Base-by-base conservation (phyloP, 2,329 filamentous ascomycete genomes). In the Aschersonia sp. region DNA sequence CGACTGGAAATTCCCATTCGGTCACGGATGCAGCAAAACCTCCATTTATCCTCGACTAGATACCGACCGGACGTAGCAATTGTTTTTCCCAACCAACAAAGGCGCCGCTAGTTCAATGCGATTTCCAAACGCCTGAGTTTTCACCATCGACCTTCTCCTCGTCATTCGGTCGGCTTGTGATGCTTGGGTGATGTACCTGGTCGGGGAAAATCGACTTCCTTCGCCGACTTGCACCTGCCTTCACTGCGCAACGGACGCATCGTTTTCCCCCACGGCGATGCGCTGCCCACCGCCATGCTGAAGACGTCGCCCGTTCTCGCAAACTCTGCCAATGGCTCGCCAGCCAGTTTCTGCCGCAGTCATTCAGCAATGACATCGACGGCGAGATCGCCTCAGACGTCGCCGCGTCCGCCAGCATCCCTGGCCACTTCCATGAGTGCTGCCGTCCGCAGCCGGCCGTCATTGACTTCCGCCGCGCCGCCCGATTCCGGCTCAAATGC, bases 201-300 rank as follows among this genome's bases (percentile, higher is more conserved):
- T 22, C 22, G 22, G 22, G 22, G 22, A 22, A 12, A 39, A 39
- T 39, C 12, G 8, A 39, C 30, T 46, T 42, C 22, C 40, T 14
- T 12, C 5, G 11, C 22, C 22, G 22, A 22, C 22, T 22, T 22
- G 22, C 22, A 22, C 22, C 22, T 22, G 22, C 22, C 22, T 22
- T 22, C 22, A 4, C 22, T 22, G 22, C 22, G 22, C 22, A 22
- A 22, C 22, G 22, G 22, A 22, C 22, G 22, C 22, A 22, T 22
- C 22, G 22, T 22, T 22, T 22, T 22, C 22, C 22, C 41, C 42
- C 31, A 42, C 57, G 61, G 73, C 64, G 61, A 73, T 71, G 70
- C 64, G 64, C 62, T 63, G 63, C 64, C 63, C 66, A 75, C 63
- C 66, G 75, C 64, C 68, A 78, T 78, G 74, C 71, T 77, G 71